Evolutionary conservation across 202 grass and related monocot species (phyloP).

Genomic region (Saccharum hybrid): DNA sequence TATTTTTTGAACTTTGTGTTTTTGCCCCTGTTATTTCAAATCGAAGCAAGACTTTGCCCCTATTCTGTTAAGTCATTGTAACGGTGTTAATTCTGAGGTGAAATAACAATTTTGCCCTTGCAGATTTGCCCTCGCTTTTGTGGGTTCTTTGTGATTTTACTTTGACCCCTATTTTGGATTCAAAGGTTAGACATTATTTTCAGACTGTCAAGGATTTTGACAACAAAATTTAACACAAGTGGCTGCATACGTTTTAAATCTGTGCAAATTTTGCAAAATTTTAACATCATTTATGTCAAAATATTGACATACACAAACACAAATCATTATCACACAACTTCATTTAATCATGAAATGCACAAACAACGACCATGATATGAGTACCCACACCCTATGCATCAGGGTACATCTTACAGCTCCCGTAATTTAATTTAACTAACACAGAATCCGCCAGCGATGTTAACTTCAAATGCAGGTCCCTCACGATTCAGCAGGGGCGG

Average conservation of each 20-base stretch:
- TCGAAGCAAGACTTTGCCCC: background rate
- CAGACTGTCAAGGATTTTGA: background rate
- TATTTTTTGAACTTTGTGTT: background rate
- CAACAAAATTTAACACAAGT: background rate
- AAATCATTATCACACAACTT: background rate
- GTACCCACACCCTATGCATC: background rate
- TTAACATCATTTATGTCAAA: background rate
- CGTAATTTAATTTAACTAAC: background rate
- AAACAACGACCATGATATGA: background rate
- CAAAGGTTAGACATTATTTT: background rate
- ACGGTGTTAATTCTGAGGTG: background rate
- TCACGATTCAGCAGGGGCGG: background rate
- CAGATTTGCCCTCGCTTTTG: background rate
- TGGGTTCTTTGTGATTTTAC: constrained; percentile 1
- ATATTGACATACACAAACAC: background rate
- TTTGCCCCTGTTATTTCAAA: background rate
- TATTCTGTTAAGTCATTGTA: background rate
- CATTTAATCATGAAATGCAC: background rate
- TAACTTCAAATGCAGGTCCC: background rate
- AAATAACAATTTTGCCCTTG: background rate
- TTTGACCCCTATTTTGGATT: background rate
- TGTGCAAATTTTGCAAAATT: background rate
- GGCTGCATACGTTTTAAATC: background rate
- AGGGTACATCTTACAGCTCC: background rate
- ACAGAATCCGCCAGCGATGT: no score